phyloP scores from a whole-genome alignment of 2,329 filamentous ascomycete species.

The Zarea fungicola region DNA sequence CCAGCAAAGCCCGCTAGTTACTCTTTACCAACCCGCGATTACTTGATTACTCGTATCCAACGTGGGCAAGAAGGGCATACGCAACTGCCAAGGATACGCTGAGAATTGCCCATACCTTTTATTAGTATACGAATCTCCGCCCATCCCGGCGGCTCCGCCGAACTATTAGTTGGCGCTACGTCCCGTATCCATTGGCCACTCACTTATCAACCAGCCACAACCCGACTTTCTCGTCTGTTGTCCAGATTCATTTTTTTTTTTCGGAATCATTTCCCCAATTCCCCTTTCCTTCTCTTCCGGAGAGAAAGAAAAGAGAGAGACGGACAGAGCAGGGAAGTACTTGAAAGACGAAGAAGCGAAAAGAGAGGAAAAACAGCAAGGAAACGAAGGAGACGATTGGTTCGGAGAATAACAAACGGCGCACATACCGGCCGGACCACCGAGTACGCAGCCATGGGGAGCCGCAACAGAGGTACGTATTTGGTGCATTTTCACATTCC shows the following conservation, averaged over 20 bases:
- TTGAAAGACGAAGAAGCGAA: background rate
- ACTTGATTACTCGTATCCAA: slow-evolving; percentile 1
- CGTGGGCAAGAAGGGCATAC: background rate
- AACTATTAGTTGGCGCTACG: slow-evolving; percentile 7
- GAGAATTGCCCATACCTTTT: background rate
- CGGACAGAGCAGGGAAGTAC: too few species aligned
- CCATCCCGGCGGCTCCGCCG: slow-evolving; percentile 6
- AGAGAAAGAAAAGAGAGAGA: background rate
- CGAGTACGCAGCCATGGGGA: slow-evolving; percentile 11
- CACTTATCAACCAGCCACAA: background rate
- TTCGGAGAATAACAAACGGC: background rate
- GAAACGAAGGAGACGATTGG: background rate
- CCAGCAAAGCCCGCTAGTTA: too few species aligned
- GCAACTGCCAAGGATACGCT: background rate
- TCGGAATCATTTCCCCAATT: background rate
- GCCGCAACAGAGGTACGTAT: slow-evolving; percentile 15
- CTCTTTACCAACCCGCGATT: too few species aligned
- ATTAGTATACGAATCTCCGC: slow-evolving; percentile 2
- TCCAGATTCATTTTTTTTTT: background rate
- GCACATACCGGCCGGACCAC: background rate
- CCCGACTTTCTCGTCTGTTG: background rate
- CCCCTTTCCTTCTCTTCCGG: background rate
- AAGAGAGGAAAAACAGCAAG: background rate
- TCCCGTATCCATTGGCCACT: slow-evolving; percentile 3
- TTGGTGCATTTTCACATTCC: slow-evolving; percentile 10